Conservation (phyloP, 495 filamentous ascomycete genomes). For the Penicillium silybi region DNA sequence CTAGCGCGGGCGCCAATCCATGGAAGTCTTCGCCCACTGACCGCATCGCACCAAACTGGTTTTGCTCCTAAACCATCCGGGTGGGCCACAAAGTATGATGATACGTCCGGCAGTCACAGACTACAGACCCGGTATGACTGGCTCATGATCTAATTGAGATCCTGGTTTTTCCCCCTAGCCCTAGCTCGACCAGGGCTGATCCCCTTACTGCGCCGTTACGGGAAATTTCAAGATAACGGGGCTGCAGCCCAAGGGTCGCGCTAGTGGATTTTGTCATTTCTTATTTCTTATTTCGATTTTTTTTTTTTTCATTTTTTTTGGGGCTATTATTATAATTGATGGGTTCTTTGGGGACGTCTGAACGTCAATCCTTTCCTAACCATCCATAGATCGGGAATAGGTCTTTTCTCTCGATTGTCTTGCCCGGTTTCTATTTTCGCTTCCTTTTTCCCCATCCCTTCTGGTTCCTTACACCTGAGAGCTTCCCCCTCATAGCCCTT, state of each 20-base stretch:
- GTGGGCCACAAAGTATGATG: slow-evolving; percentile 11
- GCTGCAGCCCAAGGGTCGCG: slow-evolving; percentile 27
- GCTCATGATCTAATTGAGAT: slow-evolving; percentile 3
- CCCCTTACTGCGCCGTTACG: slow-evolving; percentile 27
- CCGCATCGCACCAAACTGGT: slow-evolving; percentile 20
- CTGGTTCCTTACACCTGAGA: not conserved
- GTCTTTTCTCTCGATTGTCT: slow-evolving; percentile 19
- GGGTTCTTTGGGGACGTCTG: slow-evolving; percentile 14
- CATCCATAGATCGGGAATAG: slow-evolving; percentile 29
- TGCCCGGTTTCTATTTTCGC: slow-evolving; percentile 2
- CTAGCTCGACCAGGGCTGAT: not conserved
- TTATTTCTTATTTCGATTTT: slow-evolving; percentile 24
- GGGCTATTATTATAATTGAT: slow-evolving; percentile 13
- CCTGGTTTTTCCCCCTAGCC: not conserved
- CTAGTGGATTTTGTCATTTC: slow-evolving; percentile 28
- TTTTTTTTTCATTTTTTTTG: too few species aligned
- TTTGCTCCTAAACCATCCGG: slow-evolving; percentile 14
- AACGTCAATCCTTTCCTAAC: slow-evolving; percentile 29
- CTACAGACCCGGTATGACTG: not conserved
- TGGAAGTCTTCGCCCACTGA: slow-evolving; percentile 11
- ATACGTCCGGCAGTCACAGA: slow-evolving; percentile 1
- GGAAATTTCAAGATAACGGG: slow-evolving; percentile 29
- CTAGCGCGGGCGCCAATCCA: slow-evolving; percentile 25
- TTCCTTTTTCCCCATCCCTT: slow-evolving; percentile 10
- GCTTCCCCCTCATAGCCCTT: not conserved